Percentiles rank a stretch among this genome's conserved stretches.
phyloP scores from a whole-genome alignment of 1,139 yeast species.

The Taiozyma onychis region DNA sequence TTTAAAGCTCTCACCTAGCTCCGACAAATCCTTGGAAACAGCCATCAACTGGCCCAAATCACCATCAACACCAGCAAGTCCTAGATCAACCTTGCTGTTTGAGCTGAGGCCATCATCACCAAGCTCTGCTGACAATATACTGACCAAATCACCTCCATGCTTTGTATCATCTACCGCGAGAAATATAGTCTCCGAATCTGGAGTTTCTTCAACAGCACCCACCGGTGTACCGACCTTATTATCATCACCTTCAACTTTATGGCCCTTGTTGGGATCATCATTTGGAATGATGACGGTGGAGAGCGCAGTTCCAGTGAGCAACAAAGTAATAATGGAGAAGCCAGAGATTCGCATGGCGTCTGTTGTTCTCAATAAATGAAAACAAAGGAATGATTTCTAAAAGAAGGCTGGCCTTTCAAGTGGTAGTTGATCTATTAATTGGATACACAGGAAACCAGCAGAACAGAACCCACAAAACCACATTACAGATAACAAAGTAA shows the following conservation, averaged over 20 bases:
- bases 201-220: neutral
- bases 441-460: neutral
- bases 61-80: neutral
- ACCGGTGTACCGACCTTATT: neutral
- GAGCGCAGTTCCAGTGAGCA: neutral
- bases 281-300: neutral
- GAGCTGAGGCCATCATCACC: constrained; percentile 1
- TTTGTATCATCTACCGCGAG: neutral
- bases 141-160: neutral
- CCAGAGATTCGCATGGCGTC: neutral
- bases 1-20: neutral
- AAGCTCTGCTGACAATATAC: neutral
- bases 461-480: neutral
- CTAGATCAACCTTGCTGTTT: constrained; percentile 5
- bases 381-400: neutral
- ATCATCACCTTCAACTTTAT: neutral
- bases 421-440: neutral
- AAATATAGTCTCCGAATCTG: neutral
- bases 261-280: neutral
- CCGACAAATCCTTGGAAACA: constrained; percentile 8
- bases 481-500: neutral
- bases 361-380: neutral
- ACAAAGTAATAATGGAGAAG: neutral
- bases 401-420: neutral
- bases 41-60: neutral